These are phyloP conservation scores for Leccinum fibrillosum DNA, from an alignment of 768 basidiomycete species.

Conservation along the genomic window DNA sequence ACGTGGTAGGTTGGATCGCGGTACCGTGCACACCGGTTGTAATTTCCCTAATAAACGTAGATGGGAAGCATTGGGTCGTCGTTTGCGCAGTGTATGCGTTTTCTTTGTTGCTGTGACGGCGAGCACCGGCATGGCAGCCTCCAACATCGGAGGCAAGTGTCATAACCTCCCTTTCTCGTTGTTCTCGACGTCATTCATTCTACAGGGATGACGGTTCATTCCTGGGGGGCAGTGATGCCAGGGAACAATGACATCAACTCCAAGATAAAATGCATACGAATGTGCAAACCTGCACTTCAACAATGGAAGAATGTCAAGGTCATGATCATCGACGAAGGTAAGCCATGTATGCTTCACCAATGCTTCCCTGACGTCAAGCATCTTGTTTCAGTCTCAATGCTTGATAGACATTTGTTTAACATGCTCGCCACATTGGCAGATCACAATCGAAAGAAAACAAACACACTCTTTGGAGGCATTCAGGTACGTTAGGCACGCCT, in stretches of 20 bases:
- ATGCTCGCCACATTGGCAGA: slow-evolving; percentile 53
- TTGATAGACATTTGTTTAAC: slow-evolving; percentile 60
- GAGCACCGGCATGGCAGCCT: slow-evolving; percentile 44
- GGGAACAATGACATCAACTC: slow-evolving; percentile 38
- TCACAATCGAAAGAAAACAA: slow-evolving; percentile 46
- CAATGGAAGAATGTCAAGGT: slow-evolving; percentile 58
- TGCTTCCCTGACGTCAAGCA: not conserved
- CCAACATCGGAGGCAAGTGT: slow-evolving; percentile 43
- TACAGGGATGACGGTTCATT: slow-evolving; percentile 57
- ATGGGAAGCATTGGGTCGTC: no score
- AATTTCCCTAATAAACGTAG: no score
- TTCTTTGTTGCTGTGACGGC: slow-evolving; percentile 42
- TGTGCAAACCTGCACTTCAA: slow-evolving; percentile 50
- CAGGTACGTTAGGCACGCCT: slow-evolving; percentile 38
- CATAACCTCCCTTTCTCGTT: not conserved
- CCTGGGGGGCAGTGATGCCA: slow-evolving; percentile 58
- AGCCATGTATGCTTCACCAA: slow-evolving; percentile 6
- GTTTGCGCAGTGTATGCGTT: no score
- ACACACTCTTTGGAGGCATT: slow-evolving; percentile 62
- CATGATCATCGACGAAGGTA: slow-evolving; percentile 66
- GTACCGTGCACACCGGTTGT: no score
- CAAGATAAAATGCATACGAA: slow-evolving; percentile 48
- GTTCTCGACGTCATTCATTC: not conserved
- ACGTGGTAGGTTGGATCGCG: no score
- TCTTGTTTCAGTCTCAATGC: slow-evolving; percentile 56